Base-by-base conservation (phyloP, 345 rosid species). In the Ricinus communis region DNA sequence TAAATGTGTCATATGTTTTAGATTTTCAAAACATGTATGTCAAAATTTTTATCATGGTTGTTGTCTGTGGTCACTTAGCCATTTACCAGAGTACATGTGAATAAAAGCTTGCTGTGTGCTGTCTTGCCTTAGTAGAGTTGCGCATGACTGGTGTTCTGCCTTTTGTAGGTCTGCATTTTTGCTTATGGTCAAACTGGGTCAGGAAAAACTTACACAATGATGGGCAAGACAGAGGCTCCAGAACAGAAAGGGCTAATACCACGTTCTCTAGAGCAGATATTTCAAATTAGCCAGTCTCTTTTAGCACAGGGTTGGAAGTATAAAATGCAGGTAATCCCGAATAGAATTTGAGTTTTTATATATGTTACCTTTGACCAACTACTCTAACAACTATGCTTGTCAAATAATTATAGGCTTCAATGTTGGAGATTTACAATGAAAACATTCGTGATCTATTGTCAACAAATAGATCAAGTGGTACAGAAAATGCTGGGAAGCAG, bases 131-230 rank as follows among this genome's bases (percentile, higher is more conserved):
- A 30, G 7, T 14, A 31, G 19, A 53, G 31, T 0, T 63, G 8
- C 18, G 43, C 28, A 27, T 57, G 10, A 72, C 12, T 38, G 27
- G 21, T 45, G 25, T 22, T 14, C n/a, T 51, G 70, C 43, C 49
- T 55, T 69, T 74, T 31, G 79, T 80, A 95, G 97, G 97, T 95
- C 8, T 95, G 99, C 67, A 95, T 95, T 50, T 95, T 95, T 88
- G 99, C 99, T 30, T 95, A 95, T 58, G 98, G 99, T 45, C 98
- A 95, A 68, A 95, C 99, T 3, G 99, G 99, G 43, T 95, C 99
- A 3, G 99, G 99, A 0, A 92, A 95, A 82, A 95, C 99, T 6
- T 92, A 95, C 72, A 95, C 99, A 9, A 95, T 95, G 99, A 89
- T 95, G 98, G 99, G 99, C 52, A 92, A 86, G 78, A 91, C 97